Base-by-base conservation (phyloP, 139 green algal species). In the Chlamydomonas schloesseri region DNA sequence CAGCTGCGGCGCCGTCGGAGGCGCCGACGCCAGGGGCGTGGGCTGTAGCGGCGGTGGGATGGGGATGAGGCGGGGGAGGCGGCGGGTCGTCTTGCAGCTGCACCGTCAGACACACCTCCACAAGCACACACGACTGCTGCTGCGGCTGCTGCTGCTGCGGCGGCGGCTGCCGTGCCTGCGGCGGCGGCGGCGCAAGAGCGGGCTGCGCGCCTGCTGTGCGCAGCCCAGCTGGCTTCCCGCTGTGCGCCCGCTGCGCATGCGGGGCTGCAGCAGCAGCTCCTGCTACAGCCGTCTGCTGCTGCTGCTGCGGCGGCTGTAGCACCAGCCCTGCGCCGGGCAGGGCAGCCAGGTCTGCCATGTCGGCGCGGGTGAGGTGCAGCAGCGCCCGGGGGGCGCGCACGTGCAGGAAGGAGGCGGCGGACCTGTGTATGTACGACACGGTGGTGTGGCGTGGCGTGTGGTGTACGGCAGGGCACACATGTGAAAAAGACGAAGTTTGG, bases 401-500 rank as follows among this genome's bases (percentile, higher is more conserved):
- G 57, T 87, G 81, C 69, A 87, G 26, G 68, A 87, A 80, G 17
- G 53, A 72, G 33, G 68, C 81, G 0, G 81, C 79, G 23, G 79
- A 85, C 68, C 79, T 85, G 65, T 37, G 28, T 50, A n/a, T n/a
- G n/a, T n/a, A n/a, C n/a, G n/a, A n/a, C n/a, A n/a, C n/a, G n/a
- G n/a, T n/a, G n/a, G n/a, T n/a, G n/a, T n/a, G n/a, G n/a, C n/a
- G n/a, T n/a, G n/a, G n/a, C n/a, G n/a, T n/a, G n/a, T n/a, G n/a
- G n/a, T n/a, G n/a, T n/a, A n/a, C n/a, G n/a, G n/a, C n/a, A n/a
- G n/a, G n/a, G n/a, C n/a, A n/a, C n/a, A n/a, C n/a, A n/a, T n/a
- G n/a, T n/a, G n/a, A n/a, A n/a, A n/a, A n/a, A n/a, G n/a, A n/a
- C n/a, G n/a, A n/a, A n/a, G n/a, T n/a, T n/a, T n/a, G n/a, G n/a